These are phyloP conservation scores for Xylariaceae sp. DNA, from an alignment of 2,329 filamentous ascomycete genomes.

Conservation along the genomic window DNA sequence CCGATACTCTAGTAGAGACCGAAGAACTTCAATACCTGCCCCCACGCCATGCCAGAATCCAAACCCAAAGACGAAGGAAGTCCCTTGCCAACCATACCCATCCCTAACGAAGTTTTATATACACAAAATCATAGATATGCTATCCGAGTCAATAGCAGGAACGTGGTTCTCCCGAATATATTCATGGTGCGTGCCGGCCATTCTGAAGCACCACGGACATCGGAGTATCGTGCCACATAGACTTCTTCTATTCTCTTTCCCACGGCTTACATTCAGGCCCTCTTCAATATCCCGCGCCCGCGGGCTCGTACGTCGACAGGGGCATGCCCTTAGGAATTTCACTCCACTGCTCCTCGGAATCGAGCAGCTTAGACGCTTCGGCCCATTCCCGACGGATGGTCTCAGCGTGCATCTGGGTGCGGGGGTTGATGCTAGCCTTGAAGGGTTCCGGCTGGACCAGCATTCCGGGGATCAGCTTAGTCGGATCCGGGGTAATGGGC, in stretches of 20 bases:
- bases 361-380: slow-evolving; percentile 16
- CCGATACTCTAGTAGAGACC: background rate
- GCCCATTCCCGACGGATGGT: slow-evolving; percentile 20
- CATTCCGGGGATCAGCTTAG: slow-evolving; percentile 22
- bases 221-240: too few species aligned
- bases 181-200: too few species aligned
- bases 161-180: too few species aligned
- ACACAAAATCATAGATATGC: background rate
- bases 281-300: slow-evolving; percentile 9
- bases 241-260: too few species aligned
- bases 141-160: background rate
- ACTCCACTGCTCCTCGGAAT: slow-evolving; percentile 20
- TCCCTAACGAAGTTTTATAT: background rate
- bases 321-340: slow-evolving; percentile 24
- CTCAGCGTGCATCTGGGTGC: slow-evolving; percentile 17
- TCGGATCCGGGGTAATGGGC: slow-evolving; percentile 6
- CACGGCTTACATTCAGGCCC: background rate
- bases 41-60: background rate
- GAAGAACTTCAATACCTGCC: background rate
- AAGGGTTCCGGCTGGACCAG: slow-evolving; percentile 23
- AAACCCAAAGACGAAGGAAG: background rate
- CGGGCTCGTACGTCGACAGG: slow-evolving; percentile 22
- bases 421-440: slow-evolving; percentile 18
- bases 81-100: slow-evolving; percentile 4
- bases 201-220: too few species aligned